Conservation (phyloP, 305 asterid genomes). For the Fraxinus platypoda region DNA sequence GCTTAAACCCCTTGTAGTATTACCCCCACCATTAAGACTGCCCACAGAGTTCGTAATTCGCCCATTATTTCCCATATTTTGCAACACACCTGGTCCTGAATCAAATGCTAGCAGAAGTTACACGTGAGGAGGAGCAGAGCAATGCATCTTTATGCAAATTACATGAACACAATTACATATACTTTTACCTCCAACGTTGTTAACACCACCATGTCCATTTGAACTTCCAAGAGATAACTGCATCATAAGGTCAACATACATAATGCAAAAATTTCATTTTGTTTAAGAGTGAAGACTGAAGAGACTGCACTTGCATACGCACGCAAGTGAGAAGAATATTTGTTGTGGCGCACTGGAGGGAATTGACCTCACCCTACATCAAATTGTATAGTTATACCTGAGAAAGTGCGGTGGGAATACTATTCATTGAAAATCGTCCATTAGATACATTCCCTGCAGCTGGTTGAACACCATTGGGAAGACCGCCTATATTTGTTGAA, state of each 20-base stretch:
- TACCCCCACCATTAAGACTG: constrained; percentile 69
- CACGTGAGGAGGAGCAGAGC: constrained; percentile 20
- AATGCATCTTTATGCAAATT: constrained; percentile 22
- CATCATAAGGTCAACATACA: constrained; percentile 29
- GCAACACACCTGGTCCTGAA: constrained; percentile 65
- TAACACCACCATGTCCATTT: constrained; percentile 70
- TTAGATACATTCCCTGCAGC: constrained; percentile 59
- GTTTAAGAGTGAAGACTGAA: background rate
- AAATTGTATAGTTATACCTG: constrained; percentile 51
- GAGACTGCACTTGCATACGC: constrained; percentile 11
- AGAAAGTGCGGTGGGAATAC: constrained; percentile 66
- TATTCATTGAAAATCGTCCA: constrained; percentile 64
- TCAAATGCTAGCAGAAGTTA: constrained; percentile 35
- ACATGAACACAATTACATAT: constrained; percentile 16
- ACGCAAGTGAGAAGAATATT: constrained; percentile 7
- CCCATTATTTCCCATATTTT: constrained; percentile 70
- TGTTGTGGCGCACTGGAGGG: constrained; percentile 8
- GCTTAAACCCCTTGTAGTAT: constrained; percentile 60
- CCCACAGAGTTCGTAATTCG: constrained; percentile 63
- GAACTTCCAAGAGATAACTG: constrained; percentile 79
- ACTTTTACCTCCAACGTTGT: constrained; percentile 68
- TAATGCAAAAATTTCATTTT: background rate
- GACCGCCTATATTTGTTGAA: constrained; percentile 57
- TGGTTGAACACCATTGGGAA: constrained; percentile 74
- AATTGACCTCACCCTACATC: constrained; percentile 13